Conservation (phyloP, 176 grass and related monocot genomes). For the Saccharum spontaneum region DNA sequence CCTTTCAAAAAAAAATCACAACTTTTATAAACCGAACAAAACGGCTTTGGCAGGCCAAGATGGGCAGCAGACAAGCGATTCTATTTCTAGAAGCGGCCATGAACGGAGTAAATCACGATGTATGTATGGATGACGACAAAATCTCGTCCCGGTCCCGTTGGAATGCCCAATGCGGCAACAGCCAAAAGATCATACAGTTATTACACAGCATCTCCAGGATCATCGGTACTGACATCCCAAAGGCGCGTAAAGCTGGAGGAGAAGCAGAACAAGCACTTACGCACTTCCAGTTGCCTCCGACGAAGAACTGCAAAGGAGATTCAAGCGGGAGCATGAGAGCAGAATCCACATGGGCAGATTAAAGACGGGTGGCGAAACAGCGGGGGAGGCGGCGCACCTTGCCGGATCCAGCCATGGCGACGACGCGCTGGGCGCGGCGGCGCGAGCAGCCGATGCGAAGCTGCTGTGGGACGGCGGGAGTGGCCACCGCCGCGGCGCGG, state of each 20-base stretch:
- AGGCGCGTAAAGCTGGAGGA: neutral
- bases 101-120: conserved; percentile 12
- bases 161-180: conserved; percentile 24
- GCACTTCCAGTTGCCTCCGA: conserved; percentile 99
- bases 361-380: neutral
- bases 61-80: neutral
- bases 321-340: neutral
- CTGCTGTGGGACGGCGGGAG: conserved; percentile 35
- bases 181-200: neutral
- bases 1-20: neutral
- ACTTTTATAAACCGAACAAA: neutral
- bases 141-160: conserved; percentile 15
- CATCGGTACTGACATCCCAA: neutral
- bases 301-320: conserved; percentile 80
- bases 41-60: neutral
- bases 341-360: neutral
- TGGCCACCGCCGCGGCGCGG: neutral
- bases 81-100: neutral
- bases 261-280: conserved; percentile 58
- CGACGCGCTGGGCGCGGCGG: conserved; percentile 60
- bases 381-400: conserved; percentile 47
- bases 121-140: conserved; percentile 21
- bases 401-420: conserved; percentile 98
- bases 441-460: conserved; percentile 53
- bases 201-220: neutral